Percentiles rank a stretch among this genome's conserved stretches.
phyloP scores from a whole-genome alignment of 129 eudicot genomes.

The Flaveria trinervia region DNA sequence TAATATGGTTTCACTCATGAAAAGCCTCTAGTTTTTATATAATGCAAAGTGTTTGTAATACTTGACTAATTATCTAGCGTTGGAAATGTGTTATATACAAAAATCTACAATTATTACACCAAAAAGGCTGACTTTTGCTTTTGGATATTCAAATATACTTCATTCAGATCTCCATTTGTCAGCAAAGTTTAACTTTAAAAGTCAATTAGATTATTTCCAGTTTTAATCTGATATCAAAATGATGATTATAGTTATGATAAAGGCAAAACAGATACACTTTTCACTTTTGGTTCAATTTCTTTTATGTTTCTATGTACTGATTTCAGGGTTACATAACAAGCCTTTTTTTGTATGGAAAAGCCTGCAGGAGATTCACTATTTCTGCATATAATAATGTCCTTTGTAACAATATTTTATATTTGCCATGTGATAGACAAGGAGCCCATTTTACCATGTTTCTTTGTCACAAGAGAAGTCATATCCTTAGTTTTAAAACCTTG shows the following conservation, averaged over 20 bases:
- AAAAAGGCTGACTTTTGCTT: too few species aligned
- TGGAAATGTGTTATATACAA: constrained; percentile 51
- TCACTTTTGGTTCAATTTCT: not conserved
- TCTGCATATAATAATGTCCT: not conserved
- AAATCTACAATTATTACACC: not conserved
- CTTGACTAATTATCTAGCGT: constrained; percentile 29
- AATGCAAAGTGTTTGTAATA: not conserved
- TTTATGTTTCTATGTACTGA: not conserved
- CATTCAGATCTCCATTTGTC: not conserved
- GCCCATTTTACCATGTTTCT: constrained; percentile 15
- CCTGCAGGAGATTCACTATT: constrained; percentile 24
- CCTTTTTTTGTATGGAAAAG: constrained; percentile 14
- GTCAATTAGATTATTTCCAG: not conserved
- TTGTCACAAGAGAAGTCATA: constrained; percentile 10
- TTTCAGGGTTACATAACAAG: constrained; percentile 21
- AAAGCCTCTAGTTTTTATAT: constrained; percentile 1
- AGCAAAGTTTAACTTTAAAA: not conserved
- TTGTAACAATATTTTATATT: constrained; percentile 13
- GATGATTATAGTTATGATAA: not conserved
- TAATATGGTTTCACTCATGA: not conserved
- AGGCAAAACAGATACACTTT: not conserved
- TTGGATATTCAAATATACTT: not conserved
- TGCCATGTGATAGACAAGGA: constrained; percentile 16
- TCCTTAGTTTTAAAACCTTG: not conserved
- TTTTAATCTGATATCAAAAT: not conserved